phyloP scores from a whole-genome alignment of 2,329 filamentous ascomycete genomes.

The Huntiella moniliformis region DNA sequence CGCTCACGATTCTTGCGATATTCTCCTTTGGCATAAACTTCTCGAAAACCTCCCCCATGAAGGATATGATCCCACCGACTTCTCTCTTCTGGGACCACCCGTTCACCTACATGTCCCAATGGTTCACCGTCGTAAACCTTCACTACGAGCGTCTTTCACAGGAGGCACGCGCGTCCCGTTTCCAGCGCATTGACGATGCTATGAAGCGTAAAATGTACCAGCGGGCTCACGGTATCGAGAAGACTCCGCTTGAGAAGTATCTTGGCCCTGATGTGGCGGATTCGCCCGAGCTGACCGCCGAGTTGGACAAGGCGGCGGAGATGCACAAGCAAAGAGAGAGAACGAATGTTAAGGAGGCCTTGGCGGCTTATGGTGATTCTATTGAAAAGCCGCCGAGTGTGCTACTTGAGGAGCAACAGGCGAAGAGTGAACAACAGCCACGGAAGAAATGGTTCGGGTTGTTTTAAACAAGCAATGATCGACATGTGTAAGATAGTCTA shows the following conservation, averaged over 20 bases:
- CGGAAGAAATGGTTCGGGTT: slow-evolving; percentile 12
- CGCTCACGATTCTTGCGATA: slow-evolving; percentile 48
- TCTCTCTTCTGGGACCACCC: slow-evolving; percentile 54
- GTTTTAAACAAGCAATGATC: slow-evolving; percentile 1
- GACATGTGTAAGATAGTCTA: neutral
- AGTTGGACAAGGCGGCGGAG: neutral
- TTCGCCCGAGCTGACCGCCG: neutral
- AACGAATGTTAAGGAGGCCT: slow-evolving; percentile 12
- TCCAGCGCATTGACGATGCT: slow-evolving; percentile 63
- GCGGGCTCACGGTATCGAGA: slow-evolving; percentile 65
- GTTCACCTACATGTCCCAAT: slow-evolving; percentile 42
- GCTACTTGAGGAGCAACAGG: neutral
- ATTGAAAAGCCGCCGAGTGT: neutral
- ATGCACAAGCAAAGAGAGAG: slow-evolving; percentile 20
- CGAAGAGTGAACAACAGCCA: neutral
- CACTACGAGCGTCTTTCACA: slow-evolving; percentile 54
- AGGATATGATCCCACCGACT: slow-evolving; percentile 55
- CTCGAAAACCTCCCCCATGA: slow-evolving; percentile 58
- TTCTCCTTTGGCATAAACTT: slow-evolving; percentile 67
- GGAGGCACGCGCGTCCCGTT: slow-evolving; percentile 51
- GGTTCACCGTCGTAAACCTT: slow-evolving; percentile 55
- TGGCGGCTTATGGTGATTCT: slow-evolving; percentile 1
- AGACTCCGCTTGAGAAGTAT: slow-evolving; percentile 32
- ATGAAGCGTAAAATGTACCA: slow-evolving; percentile 73
- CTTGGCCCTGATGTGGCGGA: slow-evolving; percentile 14